These are phyloP conservation scores for Henckelia pumila DNA, from an alignment of 257 asterid species.

Conservation along the genomic window DNA sequence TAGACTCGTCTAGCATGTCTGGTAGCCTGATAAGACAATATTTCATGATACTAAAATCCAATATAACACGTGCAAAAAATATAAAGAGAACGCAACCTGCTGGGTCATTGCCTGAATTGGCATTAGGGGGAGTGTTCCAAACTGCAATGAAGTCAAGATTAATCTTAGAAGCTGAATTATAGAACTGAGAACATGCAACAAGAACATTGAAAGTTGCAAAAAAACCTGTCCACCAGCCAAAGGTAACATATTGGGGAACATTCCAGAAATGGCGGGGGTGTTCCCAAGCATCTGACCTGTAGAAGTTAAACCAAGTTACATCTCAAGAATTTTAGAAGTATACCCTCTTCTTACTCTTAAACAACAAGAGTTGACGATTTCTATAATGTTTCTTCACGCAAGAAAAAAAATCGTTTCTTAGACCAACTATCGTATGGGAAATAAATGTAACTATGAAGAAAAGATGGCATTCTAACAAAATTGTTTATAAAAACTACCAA, in stretches of 20 bases:
- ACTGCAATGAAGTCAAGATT: slow-evolving; percentile 40
- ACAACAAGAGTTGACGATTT: slow-evolving; percentile 15
- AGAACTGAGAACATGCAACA: slow-evolving; percentile 21
- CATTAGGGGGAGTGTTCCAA: slow-evolving; percentile 70
- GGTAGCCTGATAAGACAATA: slow-evolving; percentile 68
- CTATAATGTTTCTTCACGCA: slow-evolving; percentile 3
- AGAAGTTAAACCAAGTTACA: slow-evolving; percentile 31
- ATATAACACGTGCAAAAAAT: not conserved
- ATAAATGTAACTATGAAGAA: slow-evolving; percentile 20
- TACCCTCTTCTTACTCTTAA: slow-evolving; percentile 22
- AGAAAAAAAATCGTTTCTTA: slow-evolving; percentile 21
- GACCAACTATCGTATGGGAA: slow-evolving; percentile 24
- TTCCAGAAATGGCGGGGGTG: slow-evolving; percentile 67
- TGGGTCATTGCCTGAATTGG: slow-evolving; percentile 98
- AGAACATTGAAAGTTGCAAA: not conserved
- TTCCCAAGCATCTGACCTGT: slow-evolving; percentile 86
- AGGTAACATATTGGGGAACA: slow-evolving; percentile 79
- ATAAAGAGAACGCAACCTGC: slow-evolving; percentile 54
- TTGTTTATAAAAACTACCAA: slow-evolving; percentile 53
- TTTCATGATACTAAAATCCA: slow-evolving; percentile 12
- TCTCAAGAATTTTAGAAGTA: slow-evolving; percentile 23
- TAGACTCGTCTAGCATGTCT: slow-evolving; percentile 96
- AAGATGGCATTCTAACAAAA: slow-evolving; percentile 28
- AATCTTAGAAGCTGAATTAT: slow-evolving; percentile 21
- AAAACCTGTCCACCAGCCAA: slow-evolving; percentile 74